These are phyloP conservation scores for Fusarium piperis DNA, from an alignment of 2,329 filamentous ascomycete genomes.

Conservation along the genomic window DNA sequence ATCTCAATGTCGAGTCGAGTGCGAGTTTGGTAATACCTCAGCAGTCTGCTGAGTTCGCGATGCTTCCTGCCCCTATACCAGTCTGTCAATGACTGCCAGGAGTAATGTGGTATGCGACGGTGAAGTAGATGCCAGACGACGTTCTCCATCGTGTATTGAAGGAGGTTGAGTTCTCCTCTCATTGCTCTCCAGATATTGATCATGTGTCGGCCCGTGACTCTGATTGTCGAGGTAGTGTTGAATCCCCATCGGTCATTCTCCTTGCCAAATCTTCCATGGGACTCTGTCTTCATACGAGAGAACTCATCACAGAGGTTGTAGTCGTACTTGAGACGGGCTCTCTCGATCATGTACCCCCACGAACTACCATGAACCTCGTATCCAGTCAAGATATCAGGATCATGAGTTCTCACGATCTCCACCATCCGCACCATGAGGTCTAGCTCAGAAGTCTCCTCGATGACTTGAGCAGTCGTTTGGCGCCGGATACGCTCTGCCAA, in stretches of 20 bases:
- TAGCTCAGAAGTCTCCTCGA: conserved; percentile 81
- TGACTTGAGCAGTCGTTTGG: conserved; percentile 70
- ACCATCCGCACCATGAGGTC: conserved; percentile 88
- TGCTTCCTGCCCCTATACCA: conserved; percentile 81
- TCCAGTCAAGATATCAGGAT: conserved; percentile 93
- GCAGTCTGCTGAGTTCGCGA: conserved; percentile 75
- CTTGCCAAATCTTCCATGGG: conserved; percentile 84
- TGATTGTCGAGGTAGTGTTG: conserved; percentile 90
- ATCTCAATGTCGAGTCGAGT: conserved; percentile 90
- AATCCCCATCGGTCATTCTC: conserved; percentile 93
- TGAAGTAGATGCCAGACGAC: conserved; percentile 92
- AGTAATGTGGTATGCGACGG: conserved; percentile 86
- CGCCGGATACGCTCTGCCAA: conserved; percentile 70
- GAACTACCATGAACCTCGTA: conserved; percentile 94
- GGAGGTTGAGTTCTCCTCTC: conserved; percentile 87
- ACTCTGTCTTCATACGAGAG: conserved; percentile 85
- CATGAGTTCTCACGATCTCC: conserved; percentile 82
- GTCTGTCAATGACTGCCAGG: conserved; percentile 77
- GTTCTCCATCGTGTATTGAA: conserved; percentile 97
- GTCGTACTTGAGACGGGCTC: conserved; percentile 85
- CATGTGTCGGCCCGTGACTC: conserved; percentile 92
- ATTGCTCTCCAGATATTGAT: conserved; percentile 98
- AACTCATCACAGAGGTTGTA: conserved; percentile 92
- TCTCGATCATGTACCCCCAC: conserved; percentile 96
- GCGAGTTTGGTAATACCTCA: conserved; percentile 80